Evolutionary conservation across 768 basidiomycete species (phyloP), one percentile per base, ranked within the genome.

Genomic region (Porphyrellus cyaneotinctus): DNA sequence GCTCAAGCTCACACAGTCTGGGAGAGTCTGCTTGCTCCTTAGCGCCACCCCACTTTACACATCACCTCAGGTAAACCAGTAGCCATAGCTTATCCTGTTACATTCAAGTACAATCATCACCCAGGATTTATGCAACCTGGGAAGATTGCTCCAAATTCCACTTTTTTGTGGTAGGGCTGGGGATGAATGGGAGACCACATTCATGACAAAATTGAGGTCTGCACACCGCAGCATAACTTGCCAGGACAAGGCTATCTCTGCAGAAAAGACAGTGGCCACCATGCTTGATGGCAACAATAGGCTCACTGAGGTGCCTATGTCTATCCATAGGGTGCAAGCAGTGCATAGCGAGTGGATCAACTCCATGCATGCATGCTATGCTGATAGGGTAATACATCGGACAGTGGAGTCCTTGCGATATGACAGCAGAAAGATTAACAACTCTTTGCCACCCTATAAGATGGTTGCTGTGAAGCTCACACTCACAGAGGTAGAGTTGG

Each of bases 61-160:
- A 2, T 54, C 32, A 0, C 53, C 48, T 30, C 43, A 14, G 48
- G 53, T 50, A 28, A 41, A 36, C 4, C 15, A 37, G 9, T 15
- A 3, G n/a, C n/a, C n/a, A n/a, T n/a, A n/a, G n/a, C n/a, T n/a
- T n/a, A n/a, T n/a, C n/a, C n/a, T n/a, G n/a, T n/a, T n/a, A n/a
- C n/a, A n/a, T n/a, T n/a, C n/a, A n/a, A n/a, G n/a, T n/a, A n/a
- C n/a, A n/a, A n/a, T n/a, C n/a, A n/a, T n/a, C n/a, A n/a, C n/a
- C n/a, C n/a, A 51, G 53, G 38, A 54, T 23, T 41, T 54, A 23
- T 54, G 53, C 32, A 54, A 54, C 7, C 28, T 54, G 1, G 48
- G 31, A 24, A 54, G 48, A 31, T 31, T 54, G 43, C 53, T 54
- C 2, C 31, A 31, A 4, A 54, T 54, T 14, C 31, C 53, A 17